Base-by-base conservation (phyloP, 2,329 filamentous ascomycete species). In the Phoma herbarum region DNA sequence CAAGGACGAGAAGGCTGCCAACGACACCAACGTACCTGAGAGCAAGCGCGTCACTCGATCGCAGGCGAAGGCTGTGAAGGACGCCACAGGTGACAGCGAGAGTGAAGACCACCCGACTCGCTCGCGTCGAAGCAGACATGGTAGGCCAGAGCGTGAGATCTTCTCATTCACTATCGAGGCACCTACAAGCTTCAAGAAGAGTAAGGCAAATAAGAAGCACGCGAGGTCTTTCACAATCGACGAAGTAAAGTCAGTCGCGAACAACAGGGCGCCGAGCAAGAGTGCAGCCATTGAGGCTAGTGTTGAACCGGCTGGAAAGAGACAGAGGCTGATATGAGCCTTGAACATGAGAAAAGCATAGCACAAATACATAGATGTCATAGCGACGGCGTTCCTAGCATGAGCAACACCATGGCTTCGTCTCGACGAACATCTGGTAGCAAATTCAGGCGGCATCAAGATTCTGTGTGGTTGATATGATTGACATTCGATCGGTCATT, bases 121-220 rank as follows among this genome's bases (percentile, higher is more conserved):
- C 31, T 60, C 63, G n/a, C 67, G 37, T 20, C 45, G 33, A 29
- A 49, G 26, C 64, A 45, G 54, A 57, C 23, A 56, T 61, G 8
- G 60, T 58, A 31, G 60, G 55, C 22, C 65, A 64, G 62, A 74
- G 5, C 61, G 72, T 12, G 72, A 77, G 42, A 59, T 77, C 20
- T 71, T 77, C 46, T 75, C 74, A 0, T 74, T 77, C 29, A 75
- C 74, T 2, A 72, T 77, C 20, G 71, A 75, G 44, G 73, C 73
- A 12, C 74, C 75, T 0, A 69, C 69, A 59, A 63, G 59, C 16
- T 22, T 71, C n/a, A 71, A 72, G 39, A 58, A 42, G 26, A 50
- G 26, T 12, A 50, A 51, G 39, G 12, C 41, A 6, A 54, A 46
- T 16, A 59, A 59, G 22, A 59, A 59, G 46, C 56, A 59, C 22